A percentile compares a stretch with the other conserved stretches of the same genome.
These are phyloP conservation scores for Mrakia blollopis DNA, from an alignment of 768 basidiomycete species.

Conservation along the genomic window DNA sequence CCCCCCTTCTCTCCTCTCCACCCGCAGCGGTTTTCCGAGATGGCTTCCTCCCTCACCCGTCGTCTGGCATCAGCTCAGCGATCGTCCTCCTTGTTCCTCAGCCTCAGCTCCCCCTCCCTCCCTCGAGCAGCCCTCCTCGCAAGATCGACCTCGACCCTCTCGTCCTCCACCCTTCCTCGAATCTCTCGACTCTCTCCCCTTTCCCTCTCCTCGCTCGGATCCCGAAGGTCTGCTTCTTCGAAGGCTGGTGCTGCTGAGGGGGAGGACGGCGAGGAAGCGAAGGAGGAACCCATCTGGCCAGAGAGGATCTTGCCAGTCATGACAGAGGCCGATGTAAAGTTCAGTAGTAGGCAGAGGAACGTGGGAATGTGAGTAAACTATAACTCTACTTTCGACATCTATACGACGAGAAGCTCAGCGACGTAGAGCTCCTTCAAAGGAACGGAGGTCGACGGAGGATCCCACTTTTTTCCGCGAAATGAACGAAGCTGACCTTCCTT, in stretches of 20 bases:
- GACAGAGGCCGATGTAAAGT: slow-evolving; percentile 58
- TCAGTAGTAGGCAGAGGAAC: slow-evolving; percentile 77
- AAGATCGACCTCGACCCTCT: background rate
- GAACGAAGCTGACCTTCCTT: background rate
- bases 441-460: background rate
- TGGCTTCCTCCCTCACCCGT: slow-evolving; percentile 3
- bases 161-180: background rate
- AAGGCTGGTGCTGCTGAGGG: background rate
- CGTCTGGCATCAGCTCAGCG: background rate
- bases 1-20: background rate
- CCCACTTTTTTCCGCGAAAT: background rate
- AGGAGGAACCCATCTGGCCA: slow-evolving; percentile 39
- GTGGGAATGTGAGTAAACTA: slow-evolving; percentile 63
- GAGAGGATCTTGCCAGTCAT: slow-evolving; percentile 44
- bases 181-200: too few species aligned
- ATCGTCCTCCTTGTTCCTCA: background rate
- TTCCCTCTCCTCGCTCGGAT: background rate
- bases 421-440: slow-evolving; percentile 7
- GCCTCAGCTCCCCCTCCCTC: background rate
- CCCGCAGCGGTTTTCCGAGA: background rate
- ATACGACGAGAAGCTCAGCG: too few species aligned
- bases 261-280: slow-evolving; percentile 12
- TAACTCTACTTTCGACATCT: background rate
- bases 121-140: slow-evolving; percentile 2
- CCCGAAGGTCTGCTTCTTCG: background rate